A percentile compares a stretch with the other conserved stretches of the same genome.
Conservation (phyloP, 164 flowering plant genomes). For the Macadamia tetraphylla region DNA sequence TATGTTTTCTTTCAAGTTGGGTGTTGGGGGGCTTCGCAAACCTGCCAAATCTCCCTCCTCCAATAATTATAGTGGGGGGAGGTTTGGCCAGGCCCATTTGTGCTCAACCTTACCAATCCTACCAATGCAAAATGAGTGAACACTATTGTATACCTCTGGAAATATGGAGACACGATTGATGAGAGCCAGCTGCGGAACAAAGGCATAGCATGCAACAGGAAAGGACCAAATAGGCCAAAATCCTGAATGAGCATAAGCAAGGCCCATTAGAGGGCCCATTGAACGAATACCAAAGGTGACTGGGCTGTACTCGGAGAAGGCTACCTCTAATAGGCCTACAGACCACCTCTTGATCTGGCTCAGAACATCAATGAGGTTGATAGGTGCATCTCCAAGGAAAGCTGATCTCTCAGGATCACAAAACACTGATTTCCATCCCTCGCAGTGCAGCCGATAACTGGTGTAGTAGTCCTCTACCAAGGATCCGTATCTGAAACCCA, state of each 20-base stretch:
- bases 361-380: conserved; percentile 39
- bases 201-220: conserved; percentile 47
- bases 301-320: conserved; percentile 47
- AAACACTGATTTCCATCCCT: conserved; percentile 71
- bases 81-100: too few species aligned
- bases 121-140: too few species aligned
- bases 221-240: conserved; percentile 46
- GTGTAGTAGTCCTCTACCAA: conserved; percentile 72
- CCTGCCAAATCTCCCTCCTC: too few species aligned
- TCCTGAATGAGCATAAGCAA: conserved; percentile 30
- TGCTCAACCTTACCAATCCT: too few species aligned
- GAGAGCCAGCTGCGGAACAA: conserved; percentile 61
- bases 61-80: neutral
- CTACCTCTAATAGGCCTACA: conserved; percentile 51
- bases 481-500: conserved; percentile 80
- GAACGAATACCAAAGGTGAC: conserved; percentile 34
- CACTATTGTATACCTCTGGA: conserved; percentile 46
- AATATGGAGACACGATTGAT: conserved; percentile 38
- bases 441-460: conserved; percentile 57
- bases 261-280: conserved; percentile 41
- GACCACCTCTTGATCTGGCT: conserved; percentile 62
- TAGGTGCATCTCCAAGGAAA: conserved; percentile 62
- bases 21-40: too few species aligned
- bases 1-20: too few species aligned
- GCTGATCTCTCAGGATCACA: conserved; percentile 65